Percentiles rank a stretch among this genome's conserved stretches.
phyloP scores from a whole-genome alignment of 169 alveolate genomes.

The Cryptosporidium baileyi region DNA sequence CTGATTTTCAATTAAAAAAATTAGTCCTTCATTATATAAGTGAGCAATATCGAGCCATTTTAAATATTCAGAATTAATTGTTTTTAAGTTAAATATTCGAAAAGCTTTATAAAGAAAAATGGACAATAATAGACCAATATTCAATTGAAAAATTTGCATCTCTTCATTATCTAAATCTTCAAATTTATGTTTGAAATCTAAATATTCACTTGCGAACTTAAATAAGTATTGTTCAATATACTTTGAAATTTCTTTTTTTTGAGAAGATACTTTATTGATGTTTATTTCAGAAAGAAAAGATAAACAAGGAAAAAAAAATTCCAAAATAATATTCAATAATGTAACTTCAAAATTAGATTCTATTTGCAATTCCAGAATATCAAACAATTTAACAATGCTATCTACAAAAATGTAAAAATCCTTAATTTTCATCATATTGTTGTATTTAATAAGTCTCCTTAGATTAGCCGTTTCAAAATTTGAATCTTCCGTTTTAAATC shows the following conservation, averaged over 20 bases:
- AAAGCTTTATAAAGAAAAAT: constrained; percentile 9
- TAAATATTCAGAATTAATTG: not conserved
- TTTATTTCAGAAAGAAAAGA: no score
- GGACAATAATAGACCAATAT: constrained; percentile 25
- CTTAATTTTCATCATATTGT: not conserved
- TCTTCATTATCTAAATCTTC: not conserved
- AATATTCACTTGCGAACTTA: no score
- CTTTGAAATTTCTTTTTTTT: no score
- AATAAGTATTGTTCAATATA: no score
- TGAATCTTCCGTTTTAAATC: not conserved
- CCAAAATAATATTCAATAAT: not conserved
- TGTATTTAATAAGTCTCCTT: not conserved
- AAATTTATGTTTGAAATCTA: no score
- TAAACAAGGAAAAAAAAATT: constrained; percentile 4
- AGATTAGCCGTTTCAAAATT: not conserved
- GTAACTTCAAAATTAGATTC: not conserved
- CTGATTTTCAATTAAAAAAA: constrained; percentile 13
- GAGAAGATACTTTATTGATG: no score
- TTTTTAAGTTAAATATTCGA: not conserved
- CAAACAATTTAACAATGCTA: not conserved
- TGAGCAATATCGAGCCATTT: constrained; percentile 11
- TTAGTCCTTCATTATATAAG: not conserved
- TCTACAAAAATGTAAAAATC: not conserved
- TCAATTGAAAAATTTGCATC: not conserved
- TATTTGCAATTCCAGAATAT: not conserved